Base-by-base conservation (phyloP, 177 flowering plant genomes). In the Vitis hybrid region DNA sequence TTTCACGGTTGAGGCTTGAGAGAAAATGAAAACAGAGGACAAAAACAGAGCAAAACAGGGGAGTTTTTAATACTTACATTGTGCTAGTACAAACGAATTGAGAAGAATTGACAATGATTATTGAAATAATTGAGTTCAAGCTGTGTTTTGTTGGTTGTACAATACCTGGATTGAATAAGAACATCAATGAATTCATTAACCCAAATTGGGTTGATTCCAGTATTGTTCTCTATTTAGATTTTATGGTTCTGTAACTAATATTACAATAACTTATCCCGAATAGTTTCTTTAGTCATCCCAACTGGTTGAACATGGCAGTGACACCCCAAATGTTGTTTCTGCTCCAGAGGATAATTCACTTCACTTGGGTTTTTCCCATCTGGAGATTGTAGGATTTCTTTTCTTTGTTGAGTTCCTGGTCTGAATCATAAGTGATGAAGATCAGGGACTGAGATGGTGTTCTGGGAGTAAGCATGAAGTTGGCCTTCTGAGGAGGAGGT, bases 1-100 rank as follows among this genome's bases (percentile, higher is more conserved):
- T 91, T 89, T 66, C 97, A 91, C 75, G 80, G 80, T 8, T 89
- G 82, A 85, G 48, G 0, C 45, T 26, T 3, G 45, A 39, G 7
- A 39, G 45, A 39, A 26, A 26, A 26, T 26, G 30, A 26, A 26
- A 26, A 26, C 30, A 21, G 26, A 15, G 23, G 9, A 10, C 13
- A 39, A 26, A 34, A 67, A 34, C 69, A 17, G 61, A n/a, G 51
- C 14, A 32, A 66, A 66, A 15, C 68, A 65, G 60, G 34, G 60
- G 54, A 48, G 15, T 63, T 49, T 50, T 63, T 17, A 6, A 14
- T 17, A 30, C 21, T 56, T 11, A 56, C 60, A 56, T 17, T 56
- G 60, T 17, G 9, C 11, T 17, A 21, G 18, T 17, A 11, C 6
- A 21, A 21, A 8, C 21, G 18, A 17, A 18, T 56, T 56, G 18